Evolutionary conservation across 805 yeast species (phyloP), one percentile per base, ranked within the genome.

Genomic region (Kodamaea hsintzibuensis): DNA sequence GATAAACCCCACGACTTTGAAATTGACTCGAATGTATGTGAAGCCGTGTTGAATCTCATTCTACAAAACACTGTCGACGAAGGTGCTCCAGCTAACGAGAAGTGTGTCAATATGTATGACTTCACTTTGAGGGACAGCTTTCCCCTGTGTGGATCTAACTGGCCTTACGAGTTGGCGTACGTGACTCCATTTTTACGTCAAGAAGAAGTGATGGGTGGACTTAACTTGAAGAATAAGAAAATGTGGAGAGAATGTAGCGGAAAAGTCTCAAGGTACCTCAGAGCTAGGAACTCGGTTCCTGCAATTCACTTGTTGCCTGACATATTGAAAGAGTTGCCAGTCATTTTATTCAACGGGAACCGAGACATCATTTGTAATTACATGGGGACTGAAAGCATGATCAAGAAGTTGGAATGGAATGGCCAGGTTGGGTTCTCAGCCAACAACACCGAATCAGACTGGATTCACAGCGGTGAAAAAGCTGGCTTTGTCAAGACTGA

Each of bases 81-180:
- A 10, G 42, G n/a, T 18, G 66, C 64, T 8, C 63, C 74, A 33
- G 54, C 62, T n/a, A 59, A 76, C 59, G 69, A 77, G 62, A 80
- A 75, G 54, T 93, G 99, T 67, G 60, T 82, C 62, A 95, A 95
- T 70, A 84, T 91, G 80, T 93, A 95, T 67, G 96, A 95, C 67
- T 82, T 82, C 52, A 80, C 87, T 38, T 71, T 88, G 51, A 75
- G 71, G 38, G 97, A 91, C 66, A 70, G 84, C 0, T 90, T 77
- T 61, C 98, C 98, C 0, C 72, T 87, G 0, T 95, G 99, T 71
- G 98, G 98, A 5, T 78, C 83, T 82, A 86, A 88, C 67, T 95
- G 98, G 98, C 99, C 99, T 0, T 79, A 79, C 16, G 85, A 79
- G 54, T 73, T 87, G 55, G 69, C 63, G 0, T 52, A 64, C 27